Base-by-base conservation (phyloP, 1,284 basidiomycete species). In the Bondarzewia mesenterica region DNA sequence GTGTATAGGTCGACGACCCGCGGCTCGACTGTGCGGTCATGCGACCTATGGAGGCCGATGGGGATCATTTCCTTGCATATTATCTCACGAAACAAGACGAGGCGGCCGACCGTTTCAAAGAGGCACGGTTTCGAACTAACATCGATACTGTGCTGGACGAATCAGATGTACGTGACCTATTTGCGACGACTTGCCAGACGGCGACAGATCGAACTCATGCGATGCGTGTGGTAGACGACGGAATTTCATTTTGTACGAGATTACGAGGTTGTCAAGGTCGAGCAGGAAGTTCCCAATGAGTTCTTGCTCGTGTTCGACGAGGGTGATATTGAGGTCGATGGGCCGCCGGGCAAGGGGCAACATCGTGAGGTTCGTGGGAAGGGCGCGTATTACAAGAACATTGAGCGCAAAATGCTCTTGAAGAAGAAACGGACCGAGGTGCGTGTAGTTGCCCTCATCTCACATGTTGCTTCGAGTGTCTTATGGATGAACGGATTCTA, bases 1-100 rank as follows among this genome's bases (percentile, higher is more conserved):
- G 36, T 38, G 36, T 51, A 26, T 52, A 89, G 82, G 72, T 79
- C 44, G 77, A 86, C 41, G 80, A 90, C 62, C 79, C 87, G 26
- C 77, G 91, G 8, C 60, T 93, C 49, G 85, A 91, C 55, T 88
- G 87, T 59, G 90, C 90, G 10, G 81, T 95, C 52, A 70, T 95
- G 46, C 80, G 91, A 32, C 90, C 93, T 0, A 85, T 91, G 76
- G 82, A 86, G 60, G 83, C 87, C 1, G 85, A 89, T 46, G 87
- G 89, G 22, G 88, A 93, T 60, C 85, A 89, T 48, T 88, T 92
- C 72, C 69, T 95, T 50, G 82, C 89, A n/a, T 94, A 89, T 63
- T 94, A 92, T 59, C 75, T 94, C 12, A 88, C 90, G 1, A 74
- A 78, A 57, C 84, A 90, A 48, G 89, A 93, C 57, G 82, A 82